Base-by-base conservation (phyloP, 176 grass and related monocot genomes). In the Avena atlantica region DNA sequence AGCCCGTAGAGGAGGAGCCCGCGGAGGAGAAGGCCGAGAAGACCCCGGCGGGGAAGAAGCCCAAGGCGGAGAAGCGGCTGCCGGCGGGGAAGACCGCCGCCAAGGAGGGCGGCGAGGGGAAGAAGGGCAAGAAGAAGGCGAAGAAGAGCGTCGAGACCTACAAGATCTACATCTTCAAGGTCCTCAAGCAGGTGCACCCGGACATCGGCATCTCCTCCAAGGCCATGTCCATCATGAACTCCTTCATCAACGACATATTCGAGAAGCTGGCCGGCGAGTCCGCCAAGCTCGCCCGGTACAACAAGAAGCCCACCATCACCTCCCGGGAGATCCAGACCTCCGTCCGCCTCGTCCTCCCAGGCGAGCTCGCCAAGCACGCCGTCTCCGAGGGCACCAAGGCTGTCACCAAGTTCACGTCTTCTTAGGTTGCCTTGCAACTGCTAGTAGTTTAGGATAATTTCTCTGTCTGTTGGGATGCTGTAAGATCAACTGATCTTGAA, bases 161-260 rank as follows among this genome's bases (percentile, higher is more conserved):
- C 60, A 97, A 97, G 91, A 95, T 97, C 76, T 97, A 97, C 89
- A 97, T 95, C 79, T 97, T 97, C 75, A 95, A 97, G 91, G 95
- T 97, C 37, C 89, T 97, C 4, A 97, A 97, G 89, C 93, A 97
- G 89, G 95, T 97, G 40, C 91, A 97, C 80, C 91, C 93, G 0
- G 91, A 97, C 93, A 90, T 97, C 48, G 95, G 87, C 25, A 90
- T 97, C 89, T 95, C 93, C 20, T 93, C 91, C 91, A 97, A 97
- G 91, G 95, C 93, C 83, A 97, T 97, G 95, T 87, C 88, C 79
- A 97, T 95, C 85, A 97, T 97, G 95, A 97, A 97, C 81, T 95
- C 91, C 29, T 97, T 97, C 82, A 94, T 42, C 40, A 42, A 42
- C 40, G 40, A 42, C 40, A 42, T 42, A 0, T 42, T 42, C 40